A percentile compares a stretch with the other conserved stretches of the same genome.
Conservation (phyloP, 1,139 yeast species). For the Yamadazyma sp. region DNA sequence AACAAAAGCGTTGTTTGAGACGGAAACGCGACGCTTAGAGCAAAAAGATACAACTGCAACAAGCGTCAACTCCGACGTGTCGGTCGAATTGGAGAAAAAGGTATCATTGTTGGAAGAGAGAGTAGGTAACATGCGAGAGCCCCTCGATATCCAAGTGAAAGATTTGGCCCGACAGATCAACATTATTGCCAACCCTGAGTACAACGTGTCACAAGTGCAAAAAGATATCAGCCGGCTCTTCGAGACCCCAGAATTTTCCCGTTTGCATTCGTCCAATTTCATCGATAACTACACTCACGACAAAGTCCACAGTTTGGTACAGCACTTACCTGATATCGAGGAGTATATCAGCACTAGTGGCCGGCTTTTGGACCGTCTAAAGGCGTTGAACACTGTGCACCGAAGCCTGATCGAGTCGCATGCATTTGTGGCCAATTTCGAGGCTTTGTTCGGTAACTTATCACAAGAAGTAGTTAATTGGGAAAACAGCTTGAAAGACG, state of each 20-base stretch:
- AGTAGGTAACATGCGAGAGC: constrained; percentile 14
- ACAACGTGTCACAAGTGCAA: constrained; percentile 21
- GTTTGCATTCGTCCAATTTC: neutral
- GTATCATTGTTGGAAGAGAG: constrained; percentile 20
- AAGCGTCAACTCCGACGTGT: too few relatives aligned
- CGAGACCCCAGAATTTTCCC: constrained; percentile 7
- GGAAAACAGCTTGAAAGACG: constrained; percentile 36
- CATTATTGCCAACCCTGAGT: constrained; percentile 38
- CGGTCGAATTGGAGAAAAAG: constrained; percentile 21
- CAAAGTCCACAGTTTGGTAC: constrained; percentile 40
- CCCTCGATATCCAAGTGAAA: constrained; percentile 26
- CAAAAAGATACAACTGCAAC: too few relatives aligned
- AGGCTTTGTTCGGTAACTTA: constrained; percentile 33
- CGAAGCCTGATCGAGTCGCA: constrained; percentile 33
- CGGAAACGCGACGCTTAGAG: neutral
- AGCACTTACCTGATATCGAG: constrained; percentile 36
- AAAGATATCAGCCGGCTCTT: constrained; percentile 17
- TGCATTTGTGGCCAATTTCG: constrained; percentile 30
- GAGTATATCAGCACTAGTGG: constrained; percentile 38
- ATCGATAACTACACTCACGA: constrained; percentile 10
- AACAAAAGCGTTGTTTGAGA: constrained; percentile 3
- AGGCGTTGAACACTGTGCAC: constrained; percentile 47
- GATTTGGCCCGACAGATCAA: constrained; percentile 39
- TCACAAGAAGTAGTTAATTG: constrained; percentile 37
- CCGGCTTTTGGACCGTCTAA: constrained; percentile 39